Conservation (phyloP, 371 early-diverging fungal species). For the Blyttiomyces sp. region DNA sequence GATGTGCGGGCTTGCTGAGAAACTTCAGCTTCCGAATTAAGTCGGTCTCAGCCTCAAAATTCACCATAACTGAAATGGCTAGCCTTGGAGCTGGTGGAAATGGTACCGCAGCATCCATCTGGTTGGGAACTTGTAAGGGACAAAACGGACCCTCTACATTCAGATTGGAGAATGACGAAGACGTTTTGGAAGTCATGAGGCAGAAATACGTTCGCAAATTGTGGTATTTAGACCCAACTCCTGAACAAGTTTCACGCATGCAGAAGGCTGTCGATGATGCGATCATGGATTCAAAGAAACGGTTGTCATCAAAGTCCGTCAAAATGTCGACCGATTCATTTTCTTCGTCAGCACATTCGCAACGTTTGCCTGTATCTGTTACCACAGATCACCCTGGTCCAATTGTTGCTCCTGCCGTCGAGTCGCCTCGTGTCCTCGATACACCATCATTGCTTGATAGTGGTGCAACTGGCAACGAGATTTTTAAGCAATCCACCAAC, state of each 20-base stretch:
- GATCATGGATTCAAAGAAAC: not conserved
- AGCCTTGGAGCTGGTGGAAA: slow-evolving; percentile 5
- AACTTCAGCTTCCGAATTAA: slow-evolving; percentile 68
- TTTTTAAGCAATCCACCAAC: too few species aligned
- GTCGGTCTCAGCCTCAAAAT: slow-evolving; percentile 64
- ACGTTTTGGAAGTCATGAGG: not conserved
- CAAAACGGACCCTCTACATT: not conserved
- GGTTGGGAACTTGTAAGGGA: not conserved
- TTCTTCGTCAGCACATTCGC: too few species aligned
- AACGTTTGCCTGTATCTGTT: too few species aligned
- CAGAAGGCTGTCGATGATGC: not conserved
- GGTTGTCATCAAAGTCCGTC: not conserved
- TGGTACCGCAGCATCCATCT: not conserved
- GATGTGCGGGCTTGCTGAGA: slow-evolving; percentile 69
- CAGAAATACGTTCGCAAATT: not conserved
- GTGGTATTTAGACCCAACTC: not conserved
- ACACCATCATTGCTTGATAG: too few species aligned
- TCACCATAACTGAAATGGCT: slow-evolving; percentile 56
- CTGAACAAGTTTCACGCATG: too few species aligned
- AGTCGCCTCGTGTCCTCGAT: too few species aligned
- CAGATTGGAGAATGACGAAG: not conserved
- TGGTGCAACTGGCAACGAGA: too few species aligned
- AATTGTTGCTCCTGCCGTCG: too few species aligned
- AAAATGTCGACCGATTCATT: not conserved
- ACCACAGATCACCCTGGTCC: too few species aligned